Conservation (phyloP, 805 yeast genomes). For the Wickerhamomyces bovis region DNA sequence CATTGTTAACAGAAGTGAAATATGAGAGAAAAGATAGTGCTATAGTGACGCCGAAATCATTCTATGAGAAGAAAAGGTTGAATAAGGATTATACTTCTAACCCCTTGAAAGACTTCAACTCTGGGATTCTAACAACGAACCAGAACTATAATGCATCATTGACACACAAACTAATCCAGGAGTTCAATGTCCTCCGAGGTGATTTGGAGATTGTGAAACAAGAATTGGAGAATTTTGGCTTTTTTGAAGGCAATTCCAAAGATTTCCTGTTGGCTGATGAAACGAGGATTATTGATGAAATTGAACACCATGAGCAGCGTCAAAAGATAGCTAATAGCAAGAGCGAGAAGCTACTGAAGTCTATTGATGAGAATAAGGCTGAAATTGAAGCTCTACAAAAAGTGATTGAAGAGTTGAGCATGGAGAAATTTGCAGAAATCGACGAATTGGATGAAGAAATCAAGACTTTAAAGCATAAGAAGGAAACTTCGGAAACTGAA, state of each 20-base stretch:
- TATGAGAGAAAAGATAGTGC: conserved; percentile 44
- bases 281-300: conserved; percentile 39
- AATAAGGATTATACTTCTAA: conserved; percentile 64
- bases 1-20: conserved; percentile 67
- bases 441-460: conserved; percentile 42
- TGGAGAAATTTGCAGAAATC: conserved; percentile 24
- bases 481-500: conserved; percentile 49
- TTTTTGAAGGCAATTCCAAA: conserved; percentile 36
- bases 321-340: conserved; percentile 27
- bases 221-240: conserved; percentile 41
- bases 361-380: conserved; percentile 21
- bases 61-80: conserved; percentile 56
- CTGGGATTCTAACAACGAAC: conserved; percentile 43
- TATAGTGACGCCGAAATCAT: conserved; percentile 28
- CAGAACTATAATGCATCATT: conserved; percentile 36
- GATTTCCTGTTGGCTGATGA: conserved; percentile 39
- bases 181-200: conserved; percentile 42
- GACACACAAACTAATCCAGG: conserved; percentile 59
- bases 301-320: conserved; percentile 32
- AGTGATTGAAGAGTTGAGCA: conserved; percentile 24
- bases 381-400: conserved; percentile 24
- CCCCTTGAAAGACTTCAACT: conserved; percentile 52
- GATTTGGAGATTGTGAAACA: conserved; percentile 36
- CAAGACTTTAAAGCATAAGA: conserved; percentile 34
- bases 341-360: conserved; percentile 22